phyloP scores from a whole-genome alignment of 768 basidiomycete species.

The Lactifluus volemus region DNA sequence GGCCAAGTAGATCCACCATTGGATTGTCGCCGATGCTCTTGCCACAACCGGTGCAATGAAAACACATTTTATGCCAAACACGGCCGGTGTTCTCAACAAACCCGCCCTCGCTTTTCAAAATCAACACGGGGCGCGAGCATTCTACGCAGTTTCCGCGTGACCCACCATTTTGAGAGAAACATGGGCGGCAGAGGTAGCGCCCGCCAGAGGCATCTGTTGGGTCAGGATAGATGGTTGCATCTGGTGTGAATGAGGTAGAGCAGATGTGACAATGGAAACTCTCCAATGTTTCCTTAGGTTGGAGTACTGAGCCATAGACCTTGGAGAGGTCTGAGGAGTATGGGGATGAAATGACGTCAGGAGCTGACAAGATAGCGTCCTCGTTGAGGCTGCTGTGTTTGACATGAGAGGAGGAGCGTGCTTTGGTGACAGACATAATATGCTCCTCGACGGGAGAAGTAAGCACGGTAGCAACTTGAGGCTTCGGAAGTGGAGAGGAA shows the following conservation, averaged over 20 bases:
- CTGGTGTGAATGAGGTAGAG: conserved; percentile 57
- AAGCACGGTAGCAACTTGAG: conserved; percentile 38
- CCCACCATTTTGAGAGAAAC: conserved; percentile 65
- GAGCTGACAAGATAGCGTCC: conserved; percentile 33
- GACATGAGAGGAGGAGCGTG: conserved; percentile 49
- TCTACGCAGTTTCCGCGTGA: conserved; percentile 64
- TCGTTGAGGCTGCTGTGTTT: conserved; percentile 32
- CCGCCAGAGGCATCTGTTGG: conserved; percentile 29
- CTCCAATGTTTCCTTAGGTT: conserved; percentile 64
- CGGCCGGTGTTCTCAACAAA: conserved; percentile 63
- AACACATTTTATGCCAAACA: conserved; percentile 80
- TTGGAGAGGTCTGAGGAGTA: conserved; percentile 59
- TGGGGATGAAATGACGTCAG: conserved; percentile 48
- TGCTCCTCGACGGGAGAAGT: conserved; percentile 47
- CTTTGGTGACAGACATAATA: conserved; percentile 43
- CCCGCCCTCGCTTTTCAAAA: conserved; percentile 67
- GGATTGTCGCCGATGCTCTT: conserved; percentile 66
- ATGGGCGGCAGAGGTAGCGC: conserved; percentile 65
- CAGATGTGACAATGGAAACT: conserved; percentile 65
- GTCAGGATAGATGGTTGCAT: conserved; percentile 82
- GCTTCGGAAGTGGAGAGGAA: conserved; percentile 33
- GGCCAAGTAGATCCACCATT: conserved; percentile 76
- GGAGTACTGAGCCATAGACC: conserved; percentile 78
- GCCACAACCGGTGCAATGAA: conserved; percentile 63
- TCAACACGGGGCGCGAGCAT: conserved; percentile 64